Conservation (phyloP, 2,329 filamentous ascomycete genomes). For the Arthroderma uncinatum region DNA sequence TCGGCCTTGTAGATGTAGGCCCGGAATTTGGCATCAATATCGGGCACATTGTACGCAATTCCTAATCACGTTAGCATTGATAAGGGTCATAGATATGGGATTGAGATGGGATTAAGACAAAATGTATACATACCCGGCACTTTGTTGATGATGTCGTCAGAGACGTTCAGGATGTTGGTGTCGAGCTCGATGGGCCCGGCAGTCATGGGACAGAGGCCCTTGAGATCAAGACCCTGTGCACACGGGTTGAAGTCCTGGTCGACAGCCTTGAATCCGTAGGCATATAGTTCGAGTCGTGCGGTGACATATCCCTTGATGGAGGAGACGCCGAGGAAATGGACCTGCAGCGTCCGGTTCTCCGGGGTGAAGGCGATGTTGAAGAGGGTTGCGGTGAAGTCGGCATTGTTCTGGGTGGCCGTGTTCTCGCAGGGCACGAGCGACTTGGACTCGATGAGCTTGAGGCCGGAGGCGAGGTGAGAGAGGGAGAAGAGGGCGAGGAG, state of each 20-base stretch:
- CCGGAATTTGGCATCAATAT: constrained; percentile 75
- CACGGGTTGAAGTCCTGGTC: constrained; percentile 65
- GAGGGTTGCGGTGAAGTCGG: constrained; percentile 72
- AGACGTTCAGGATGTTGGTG: constrained; percentile 54
- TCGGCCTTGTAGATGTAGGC: constrained; percentile 66
- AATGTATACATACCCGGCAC: constrained; percentile 51
- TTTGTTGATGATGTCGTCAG: constrained; percentile 44
- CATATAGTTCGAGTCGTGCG: constrained; percentile 64
- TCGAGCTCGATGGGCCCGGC: constrained; percentile 64
- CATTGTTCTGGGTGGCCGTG: constrained; percentile 70
- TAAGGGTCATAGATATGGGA: not conserved
- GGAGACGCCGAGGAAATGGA: constrained; percentile 71
- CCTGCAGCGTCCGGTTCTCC: constrained; percentile 57
- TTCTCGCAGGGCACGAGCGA: constrained; percentile 77
- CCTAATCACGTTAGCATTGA: constrained; percentile 27
- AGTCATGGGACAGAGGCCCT: constrained; percentile 82
- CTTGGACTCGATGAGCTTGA: constrained; percentile 63
- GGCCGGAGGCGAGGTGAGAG: constrained; percentile 45
- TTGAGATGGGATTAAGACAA: not conserved
- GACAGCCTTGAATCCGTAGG: constrained; percentile 70
- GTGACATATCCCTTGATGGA: constrained; percentile 72
- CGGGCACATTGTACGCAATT: constrained; percentile 80
- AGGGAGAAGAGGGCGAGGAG: constrained; percentile 31
- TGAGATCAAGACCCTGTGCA: constrained; percentile 45
- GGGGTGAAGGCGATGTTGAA: constrained; percentile 64